These are phyloP conservation scores for Zymoseptoria pseudotritici DNA, from an alignment of 2,329 filamentous ascomycete genomes.

Conservation along the genomic window DNA sequence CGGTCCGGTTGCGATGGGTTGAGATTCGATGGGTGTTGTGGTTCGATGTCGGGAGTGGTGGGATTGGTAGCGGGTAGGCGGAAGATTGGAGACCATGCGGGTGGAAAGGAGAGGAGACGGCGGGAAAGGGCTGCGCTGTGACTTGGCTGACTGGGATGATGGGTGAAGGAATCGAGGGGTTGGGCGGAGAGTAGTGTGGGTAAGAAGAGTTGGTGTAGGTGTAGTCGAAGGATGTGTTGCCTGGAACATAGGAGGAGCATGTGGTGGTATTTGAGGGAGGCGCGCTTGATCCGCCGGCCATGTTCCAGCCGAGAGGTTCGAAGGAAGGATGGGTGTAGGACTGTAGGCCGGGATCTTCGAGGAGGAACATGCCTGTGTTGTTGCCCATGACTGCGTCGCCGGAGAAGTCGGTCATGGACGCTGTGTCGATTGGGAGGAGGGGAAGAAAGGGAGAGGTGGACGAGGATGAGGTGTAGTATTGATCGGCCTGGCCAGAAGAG, in stretches of 20 bases:
- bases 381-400: slow-evolving; percentile 40
- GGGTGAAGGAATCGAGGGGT: slow-evolving; percentile 17
- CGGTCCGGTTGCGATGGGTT: slow-evolving; percentile 1
- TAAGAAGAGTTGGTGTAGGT: neutral
- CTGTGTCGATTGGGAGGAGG: slow-evolving; percentile 16
- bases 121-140: slow-evolving; percentile 26
- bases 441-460: slow-evolving; percentile 5
- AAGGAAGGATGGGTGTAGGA: slow-evolving; percentile 19
- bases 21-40: slow-evolving; percentile 4
- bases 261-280: slow-evolving; percentile 5
- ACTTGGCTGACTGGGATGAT: slow-evolving; percentile 25
- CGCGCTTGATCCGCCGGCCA: slow-evolving; percentile 17
- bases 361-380: slow-evolving; percentile 40
- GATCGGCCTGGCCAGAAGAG: neutral
- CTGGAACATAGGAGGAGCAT: neutral
- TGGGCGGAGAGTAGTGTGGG: slow-evolving; percentile 6
- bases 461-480: neutral
- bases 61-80: slow-evolving; percentile 5
- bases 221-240: slow-evolving; percentile 1
- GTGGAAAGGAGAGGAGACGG: slow-evolving; percentile 20
- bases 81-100: slow-evolving; percentile 17
- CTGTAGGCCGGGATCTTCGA: slow-evolving; percentile 41
- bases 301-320: slow-evolving; percentile 24
- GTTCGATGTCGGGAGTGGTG: slow-evolving; percentile 7
- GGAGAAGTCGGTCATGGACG: slow-evolving; percentile 22